These are phyloP conservation scores for Dothideomycetes sp. DNA, from an alignment of 2,329 filamentous ascomycete genomes.

Conservation along the genomic window DNA sequence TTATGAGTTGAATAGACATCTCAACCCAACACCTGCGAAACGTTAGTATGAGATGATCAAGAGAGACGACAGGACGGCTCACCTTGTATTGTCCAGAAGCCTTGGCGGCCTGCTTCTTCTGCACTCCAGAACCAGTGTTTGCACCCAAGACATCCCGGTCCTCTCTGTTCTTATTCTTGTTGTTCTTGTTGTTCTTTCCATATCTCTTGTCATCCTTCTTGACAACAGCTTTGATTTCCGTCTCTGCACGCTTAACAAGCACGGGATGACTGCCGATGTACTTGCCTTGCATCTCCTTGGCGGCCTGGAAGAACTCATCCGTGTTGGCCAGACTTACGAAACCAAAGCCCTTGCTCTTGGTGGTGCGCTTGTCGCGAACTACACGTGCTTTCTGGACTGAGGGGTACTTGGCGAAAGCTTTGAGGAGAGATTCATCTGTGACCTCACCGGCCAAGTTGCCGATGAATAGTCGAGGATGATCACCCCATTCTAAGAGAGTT, in stretches of 20 bases:
- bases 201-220: constrained; percentile 32
- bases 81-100: constrained; percentile 8
- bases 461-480: constrained; percentile 90
- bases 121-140: constrained; percentile 26
- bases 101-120: constrained; percentile 29
- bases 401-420: constrained; percentile 81
- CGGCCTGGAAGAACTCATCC: constrained; percentile 92
- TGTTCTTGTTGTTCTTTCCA: constrained; percentile 42
- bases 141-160: constrained; percentile 28
- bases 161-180: constrained; percentile 27
- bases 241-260: constrained; percentile 69
- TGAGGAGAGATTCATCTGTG: constrained; percentile 87
- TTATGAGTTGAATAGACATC: not conserved
- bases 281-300: constrained; percentile 97
- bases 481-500: constrained; percentile 88
- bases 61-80: not conserved
- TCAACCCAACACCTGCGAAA: not conserved
- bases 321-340: constrained; percentile 94
- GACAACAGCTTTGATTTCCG: constrained; percentile 74
- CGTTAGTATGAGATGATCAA: not conserved
- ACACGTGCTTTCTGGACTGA: constrained; percentile 89
- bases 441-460: constrained; percentile 96
- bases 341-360: constrained; percentile 90
- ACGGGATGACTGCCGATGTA: constrained; percentile 95
- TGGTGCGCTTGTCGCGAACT: constrained; percentile 87